Evolutionary conservation across 257 asterid genomes (phyloP).

Genomic region (Mentha longifolia): DNA sequence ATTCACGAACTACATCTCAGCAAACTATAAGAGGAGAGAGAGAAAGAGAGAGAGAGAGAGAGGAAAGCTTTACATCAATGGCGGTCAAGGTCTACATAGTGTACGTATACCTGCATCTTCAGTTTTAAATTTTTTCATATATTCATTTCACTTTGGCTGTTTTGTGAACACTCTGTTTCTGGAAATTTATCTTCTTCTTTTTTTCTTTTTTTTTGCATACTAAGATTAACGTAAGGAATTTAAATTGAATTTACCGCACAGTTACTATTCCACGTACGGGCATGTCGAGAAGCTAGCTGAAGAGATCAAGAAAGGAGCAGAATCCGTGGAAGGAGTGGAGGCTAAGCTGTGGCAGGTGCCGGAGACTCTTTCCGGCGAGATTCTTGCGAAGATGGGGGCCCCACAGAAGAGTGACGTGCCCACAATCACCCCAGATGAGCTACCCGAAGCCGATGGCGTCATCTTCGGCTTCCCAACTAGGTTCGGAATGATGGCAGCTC

Average conservation of each 20-base stretch:
- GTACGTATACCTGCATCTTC: constrained; percentile 41
- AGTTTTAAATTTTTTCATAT: background rate
- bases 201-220: too few relatives aligned
- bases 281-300: constrained; percentile 71
- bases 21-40: background rate
- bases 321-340: constrained; percentile 71
- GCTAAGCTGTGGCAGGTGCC: constrained; percentile 76
- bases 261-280: constrained; percentile 71
- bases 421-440: constrained; percentile 49
- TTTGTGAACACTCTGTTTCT: constrained; percentile 11
- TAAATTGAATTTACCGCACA: constrained; percentile 7
- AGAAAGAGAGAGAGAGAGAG: constrained; percentile 5
- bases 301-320: constrained; percentile 78
- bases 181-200: background rate
- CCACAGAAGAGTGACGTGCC: constrained; percentile 65
- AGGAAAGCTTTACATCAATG: constrained; percentile 41
- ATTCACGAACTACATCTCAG: constrained; percentile 30
- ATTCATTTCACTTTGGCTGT: background rate
- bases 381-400: constrained; percentile 61
- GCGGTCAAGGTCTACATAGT: constrained; percentile 67
- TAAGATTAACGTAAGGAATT: too few relatives aligned
- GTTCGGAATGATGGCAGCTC: constrained; percentile 78
- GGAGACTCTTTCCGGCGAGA: constrained; percentile 56
- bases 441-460: constrained; percentile 57
- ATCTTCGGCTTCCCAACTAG: constrained; percentile 72